Percentiles rank a stretch among this genome's conserved stretches.
phyloP scores from a whole-genome alignment of 345 rosid species.

The Rhizophora mangle region DNA sequence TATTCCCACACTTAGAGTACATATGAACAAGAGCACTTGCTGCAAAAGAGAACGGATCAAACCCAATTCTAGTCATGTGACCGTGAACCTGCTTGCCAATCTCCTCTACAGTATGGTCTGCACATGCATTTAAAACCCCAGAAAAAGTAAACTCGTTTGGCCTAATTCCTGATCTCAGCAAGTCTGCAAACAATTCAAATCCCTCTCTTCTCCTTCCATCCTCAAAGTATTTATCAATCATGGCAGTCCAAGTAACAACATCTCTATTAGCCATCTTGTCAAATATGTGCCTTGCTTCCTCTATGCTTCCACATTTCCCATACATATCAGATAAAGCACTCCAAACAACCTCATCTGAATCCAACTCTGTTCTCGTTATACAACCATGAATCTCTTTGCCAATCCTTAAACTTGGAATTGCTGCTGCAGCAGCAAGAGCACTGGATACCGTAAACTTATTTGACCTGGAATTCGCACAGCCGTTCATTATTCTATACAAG shows the following conservation, averaged over 20 bases:
- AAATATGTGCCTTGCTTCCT: slow-evolving; percentile 67
- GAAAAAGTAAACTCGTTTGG: slow-evolving; percentile 83
- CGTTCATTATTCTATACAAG: slow-evolving; percentile 52
- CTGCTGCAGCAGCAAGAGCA: slow-evolving; percentile 71
- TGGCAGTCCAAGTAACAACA: slow-evolving; percentile 80
- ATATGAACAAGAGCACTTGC: slow-evolving; percentile 75
- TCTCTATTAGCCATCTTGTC: slow-evolving; percentile 63
- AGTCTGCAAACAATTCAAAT: slow-evolving; percentile 50
- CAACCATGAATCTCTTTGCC: slow-evolving; percentile 88
- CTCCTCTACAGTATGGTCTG: slow-evolving; percentile 58
- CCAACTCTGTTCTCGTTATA: slow-evolving; percentile 58
- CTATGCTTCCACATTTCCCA: slow-evolving; percentile 79
- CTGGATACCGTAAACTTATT: slow-evolving; percentile 67
- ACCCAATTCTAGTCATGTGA: slow-evolving; percentile 60
- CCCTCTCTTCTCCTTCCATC: slow-evolving; percentile 63
- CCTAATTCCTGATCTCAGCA: slow-evolving; percentile 49
- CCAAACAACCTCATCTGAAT: slow-evolving; percentile 87
- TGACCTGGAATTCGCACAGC: slow-evolving; percentile 24
- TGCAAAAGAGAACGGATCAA: slow-evolving; percentile 64
- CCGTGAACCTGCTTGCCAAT: slow-evolving; percentile 83
- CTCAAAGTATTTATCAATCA: slow-evolving; percentile 74
- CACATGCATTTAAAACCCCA: slow-evolving; percentile 72
- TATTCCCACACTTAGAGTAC: slow-evolving; percentile 84
- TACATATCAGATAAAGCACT: slow-evolving; percentile 83
- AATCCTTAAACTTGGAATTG: slow-evolving; percentile 40